Conservation (phyloP, 495 filamentous ascomycete genomes). For the Penicillium daleae region DNA sequence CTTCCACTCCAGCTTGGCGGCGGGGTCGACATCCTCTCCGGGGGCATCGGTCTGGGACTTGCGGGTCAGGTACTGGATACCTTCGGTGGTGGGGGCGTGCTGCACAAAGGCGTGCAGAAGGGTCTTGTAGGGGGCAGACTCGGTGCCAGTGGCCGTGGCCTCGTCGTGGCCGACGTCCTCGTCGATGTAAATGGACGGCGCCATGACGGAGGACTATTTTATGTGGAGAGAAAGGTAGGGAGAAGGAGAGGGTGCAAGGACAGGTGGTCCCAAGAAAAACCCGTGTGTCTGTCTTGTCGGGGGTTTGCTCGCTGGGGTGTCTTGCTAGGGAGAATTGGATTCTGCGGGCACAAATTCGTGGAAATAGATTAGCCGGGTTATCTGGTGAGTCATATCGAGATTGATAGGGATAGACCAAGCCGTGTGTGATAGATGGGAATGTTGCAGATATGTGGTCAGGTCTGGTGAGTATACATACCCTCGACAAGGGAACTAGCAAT, state of each 20-base stretch:
- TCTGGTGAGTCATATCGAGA: slow-evolving; percentile 20
- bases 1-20: slow-evolving; percentile 68
- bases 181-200: slow-evolving; percentile 72
- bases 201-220: slow-evolving; percentile 42
- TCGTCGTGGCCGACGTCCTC: slow-evolving; percentile 77
- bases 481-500: background rate
- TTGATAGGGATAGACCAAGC: background rate
- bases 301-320: background rate
- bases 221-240: background rate
- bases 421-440: background rate
- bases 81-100: slow-evolving; percentile 59
- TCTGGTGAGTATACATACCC: background rate
- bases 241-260: background rate
- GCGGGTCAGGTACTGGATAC: slow-evolving; percentile 66
- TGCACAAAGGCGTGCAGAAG: slow-evolving; percentile 77
- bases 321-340: background rate
- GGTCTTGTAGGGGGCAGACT: slow-evolving; percentile 78
- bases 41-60: slow-evolving; percentile 68
- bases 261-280: background rate
- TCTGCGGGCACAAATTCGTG: slow-evolving; percentile 3
- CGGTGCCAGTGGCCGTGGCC: slow-evolving; percentile 65
- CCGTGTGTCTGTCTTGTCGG: background rate
- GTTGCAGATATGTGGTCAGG: background rate
- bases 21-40: slow-evolving; percentile 56
- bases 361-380: slow-evolving; percentile 8